Evolutionary conservation across 2,329 filamentous ascomycete species (phyloP), one percentile per base, ranked within the genome.

Genomic region (Penicillium hesseltinei): DNA sequence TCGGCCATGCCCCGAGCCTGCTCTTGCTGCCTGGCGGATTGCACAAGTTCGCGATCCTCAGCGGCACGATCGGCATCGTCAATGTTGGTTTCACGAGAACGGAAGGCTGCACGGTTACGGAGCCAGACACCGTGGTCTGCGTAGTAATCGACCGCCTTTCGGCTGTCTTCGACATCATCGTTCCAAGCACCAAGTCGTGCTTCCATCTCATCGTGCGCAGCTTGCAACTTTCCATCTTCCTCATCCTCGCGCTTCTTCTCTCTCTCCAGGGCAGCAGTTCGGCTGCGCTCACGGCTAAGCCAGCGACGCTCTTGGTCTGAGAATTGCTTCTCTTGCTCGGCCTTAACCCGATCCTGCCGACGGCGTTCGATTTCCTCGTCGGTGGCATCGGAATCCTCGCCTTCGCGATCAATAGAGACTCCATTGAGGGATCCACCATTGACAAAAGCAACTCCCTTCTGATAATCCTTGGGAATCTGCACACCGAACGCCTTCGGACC

Each of bases 271-370:
- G 94, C 93, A 5, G 91, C 90, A 15, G 90, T 89, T 40, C 91
- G 85, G 59, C 89, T 89, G 53, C 89, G 85, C 73, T 99, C 94
- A 44, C 92, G 86, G 71, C 95, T 96, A 27, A 91, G 81, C 93
- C 93, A 97, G 61, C 91, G 88, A 31, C 91, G 86, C 72, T 97
- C 91, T 43, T 92, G 88, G 66, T 96, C 92, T 0, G 89, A 80
- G 70, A 91, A 97, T 46, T 85, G 80, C 69, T 92, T 91, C 47
- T 97, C 90, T 0, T 86, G 82, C 23, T 97, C 92, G 0, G 87
- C 81, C 36, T 88, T 82, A 63, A 87, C 86, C 74, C 91, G 92
- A 25, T 84, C 83, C 61, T 85, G 77, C 19, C 88, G 85, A 46
- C 92, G 83, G 29, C 82, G 82, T 72, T 96, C 88, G 0, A 97